Evolutionary conservation across 2,329 filamentous ascomycete species (phyloP), one percentile per base, ranked within the genome.

Genomic region (Xylariales sp.): DNA sequence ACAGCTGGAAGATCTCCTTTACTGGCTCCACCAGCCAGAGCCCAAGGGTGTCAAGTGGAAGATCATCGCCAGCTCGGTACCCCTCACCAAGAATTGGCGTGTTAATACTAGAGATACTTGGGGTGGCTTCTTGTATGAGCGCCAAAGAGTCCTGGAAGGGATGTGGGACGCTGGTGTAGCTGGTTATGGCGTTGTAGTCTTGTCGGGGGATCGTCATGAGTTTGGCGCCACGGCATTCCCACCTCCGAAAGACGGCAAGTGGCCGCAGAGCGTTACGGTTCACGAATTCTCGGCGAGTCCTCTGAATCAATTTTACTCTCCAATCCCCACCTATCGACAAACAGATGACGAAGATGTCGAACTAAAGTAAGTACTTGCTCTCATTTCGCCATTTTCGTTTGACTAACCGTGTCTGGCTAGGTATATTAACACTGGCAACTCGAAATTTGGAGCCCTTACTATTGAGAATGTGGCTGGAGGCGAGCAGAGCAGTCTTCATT

Each of bases 1-100:
- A 2, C 93, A 98, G 58, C 76, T 95, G 0, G 70, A 75, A 5
- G 89, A 95, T 48, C 75, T 98, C 2, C 67, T 96, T 5, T 70
- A 72, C 4, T 98, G 85, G 75, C 72, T 98, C 15, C 68, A 69
- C 10, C 78, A 76, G 2, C 81, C 85, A 1, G 85, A 88, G 45
- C 83, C 86, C 0, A 67, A 69, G 20, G 88, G 88, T 1, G 82
- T 96, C 0, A 83, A 83, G 53, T 98, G 93, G 91, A 97, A 97
- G 66, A 81, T 98, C 51, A 70, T 98, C 35, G 83, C 90, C 14
- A 90, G 86, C 27, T 90, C 86, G 14, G 85, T 97, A 5, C 93
- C 93, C 0, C 95, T 98, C 58, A 97, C 93, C 6, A 95, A 95
- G 66, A 98, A 98, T 61, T 98, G 93, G 91, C 84, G 81, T 17